phyloP scores from a whole-genome alignment of 176 grass and related monocot genomes.

The Aegilops tauschii region DNA sequence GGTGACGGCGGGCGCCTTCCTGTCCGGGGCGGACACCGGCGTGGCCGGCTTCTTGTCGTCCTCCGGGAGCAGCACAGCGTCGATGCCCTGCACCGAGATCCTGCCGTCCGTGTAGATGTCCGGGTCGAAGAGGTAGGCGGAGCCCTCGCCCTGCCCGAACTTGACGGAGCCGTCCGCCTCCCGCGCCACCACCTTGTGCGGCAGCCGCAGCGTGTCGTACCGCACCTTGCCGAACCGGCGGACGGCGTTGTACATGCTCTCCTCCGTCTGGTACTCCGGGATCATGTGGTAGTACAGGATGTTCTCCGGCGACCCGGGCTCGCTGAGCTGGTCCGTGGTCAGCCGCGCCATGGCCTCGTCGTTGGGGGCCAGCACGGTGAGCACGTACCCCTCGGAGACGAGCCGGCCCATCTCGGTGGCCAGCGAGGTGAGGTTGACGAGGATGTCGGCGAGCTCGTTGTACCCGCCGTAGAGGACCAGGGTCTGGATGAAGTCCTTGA shows the following conservation, averaged over 20 bases:
- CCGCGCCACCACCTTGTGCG: constrained; percentile 80
- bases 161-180: constrained; percentile 99
- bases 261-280: constrained; percentile 97
- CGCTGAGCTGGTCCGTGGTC: constrained; percentile 87
- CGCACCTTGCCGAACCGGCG: constrained; percentile 80
- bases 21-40: constrained; percentile 2
- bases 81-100: constrained; percentile 94
- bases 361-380: constrained; percentile 88
- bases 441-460: constrained; percentile 90
- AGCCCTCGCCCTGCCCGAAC: constrained; percentile 77
- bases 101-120: constrained; percentile 96
- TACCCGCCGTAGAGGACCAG: constrained; percentile 86
- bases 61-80: constrained; percentile 77
- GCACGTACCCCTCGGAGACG: constrained; percentile 88
- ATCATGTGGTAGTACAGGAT: constrained; percentile 98
- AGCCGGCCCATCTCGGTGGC: constrained; percentile 91
- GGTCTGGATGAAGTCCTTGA: constrained; percentile 95
- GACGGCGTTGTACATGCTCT: constrained; percentile 99
- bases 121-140: constrained; percentile 94
- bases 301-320: constrained; percentile 86
- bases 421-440: constrained; percentile 90
- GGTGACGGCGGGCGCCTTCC: constrained; percentile 55
- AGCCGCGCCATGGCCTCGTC: constrained; percentile 83
- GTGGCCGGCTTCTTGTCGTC: constrained; percentile 39
- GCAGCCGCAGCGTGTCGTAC: constrained; percentile 86